phyloP scores from a whole-genome alignment of 83 land plant species.

The Larix sibirica region DNA sequence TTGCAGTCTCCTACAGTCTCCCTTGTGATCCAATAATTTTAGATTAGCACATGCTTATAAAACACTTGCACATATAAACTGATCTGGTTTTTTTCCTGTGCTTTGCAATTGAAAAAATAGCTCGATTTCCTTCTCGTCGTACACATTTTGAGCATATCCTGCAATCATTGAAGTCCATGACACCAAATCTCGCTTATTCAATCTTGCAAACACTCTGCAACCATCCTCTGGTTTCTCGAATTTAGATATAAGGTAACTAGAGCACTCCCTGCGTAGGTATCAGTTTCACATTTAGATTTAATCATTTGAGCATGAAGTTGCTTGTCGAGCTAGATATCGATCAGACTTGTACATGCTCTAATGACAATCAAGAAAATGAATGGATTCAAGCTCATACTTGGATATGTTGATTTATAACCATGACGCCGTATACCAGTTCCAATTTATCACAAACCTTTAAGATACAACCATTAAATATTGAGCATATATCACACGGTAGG shows the following conservation, averaged over 20 bases:
- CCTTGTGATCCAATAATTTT: not conserved
- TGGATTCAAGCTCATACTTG: constrained; percentile 18
- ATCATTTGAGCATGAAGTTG: constrained; percentile 37
- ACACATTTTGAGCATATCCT: constrained; percentile 28
- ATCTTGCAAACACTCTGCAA: constrained; percentile 14
- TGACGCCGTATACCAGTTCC: too few species aligned
- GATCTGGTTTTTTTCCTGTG: constrained; percentile 27
- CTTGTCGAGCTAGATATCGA: constrained; percentile 12
- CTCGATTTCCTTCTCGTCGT: constrained; percentile 10
- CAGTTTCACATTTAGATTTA: not conserved
- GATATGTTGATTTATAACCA: too few species aligned
- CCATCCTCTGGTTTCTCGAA: constrained; percentile 21
- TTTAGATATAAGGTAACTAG: constrained; percentile 27
- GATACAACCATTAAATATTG: too few species aligned
- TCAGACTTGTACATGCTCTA: constrained; percentile 17
- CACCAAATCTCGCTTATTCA: constrained; percentile 22
- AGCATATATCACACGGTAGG: too few species aligned
- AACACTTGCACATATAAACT: constrained; percentile 27
- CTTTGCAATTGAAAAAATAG: constrained; percentile 22
- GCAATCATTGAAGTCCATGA: constrained; percentile 38
- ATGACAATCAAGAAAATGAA: constrained; percentile 24
- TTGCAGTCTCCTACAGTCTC: constrained; percentile 18
- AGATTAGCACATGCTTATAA: constrained; percentile 18
- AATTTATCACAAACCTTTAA: too few species aligned
- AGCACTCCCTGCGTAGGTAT: constrained; percentile 25